Evolutionary conservation across 495 filamentous ascomycete species (phyloP), one percentile per base, ranked within the genome.

Genomic region (Evernia prunastri): DNA sequence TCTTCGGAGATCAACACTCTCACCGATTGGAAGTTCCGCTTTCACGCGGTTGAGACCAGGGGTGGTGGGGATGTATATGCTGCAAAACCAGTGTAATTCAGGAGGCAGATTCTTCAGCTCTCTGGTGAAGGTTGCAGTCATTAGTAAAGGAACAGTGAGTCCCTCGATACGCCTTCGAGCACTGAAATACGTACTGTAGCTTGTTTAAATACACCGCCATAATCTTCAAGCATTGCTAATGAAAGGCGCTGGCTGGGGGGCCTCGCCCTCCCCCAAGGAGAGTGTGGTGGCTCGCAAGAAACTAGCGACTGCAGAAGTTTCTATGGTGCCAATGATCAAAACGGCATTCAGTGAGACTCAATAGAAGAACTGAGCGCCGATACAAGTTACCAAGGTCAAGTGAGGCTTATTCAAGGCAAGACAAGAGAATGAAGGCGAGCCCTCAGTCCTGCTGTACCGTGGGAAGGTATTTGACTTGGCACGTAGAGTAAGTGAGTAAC

Each of bases 1-100:
- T 64, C 82, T 80, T 60, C 89, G 72, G 0, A 71, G 71, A 9
- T 77, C 67, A 33, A 77, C 82, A 25, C 85, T 79, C 56, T 81
- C 71, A 68, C 64, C 77, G 63, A 77, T 75, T 49, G 45, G 20
- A 17, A 40, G 20, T 56, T 66, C 56, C 20, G 39, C 47, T 35
- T 62, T 59, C 9, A 64, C 56, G 58, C 35, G 40, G 15, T 37
- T 25, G 42, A 59, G 54, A 31, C 57, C 33, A 54, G 42, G 51
- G 45, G 47, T 42, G 2, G 58, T 33, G 23, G 35, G 36, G 8
- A 20, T 25, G 35, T 63, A 63, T 7, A 17, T 36, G 25, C 61
- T 35, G 54, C 69, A 71, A 43, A 71, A 71, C 67, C 67, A 71
- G 56, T 71, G 69, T 33, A 69, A n/a, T 42, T 63, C 61, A 2